These are phyloP conservation scores for Backusella liffmaniae DNA, from an alignment of 192 early-diverging fungal genomes.

Conservation along the genomic window DNA sequence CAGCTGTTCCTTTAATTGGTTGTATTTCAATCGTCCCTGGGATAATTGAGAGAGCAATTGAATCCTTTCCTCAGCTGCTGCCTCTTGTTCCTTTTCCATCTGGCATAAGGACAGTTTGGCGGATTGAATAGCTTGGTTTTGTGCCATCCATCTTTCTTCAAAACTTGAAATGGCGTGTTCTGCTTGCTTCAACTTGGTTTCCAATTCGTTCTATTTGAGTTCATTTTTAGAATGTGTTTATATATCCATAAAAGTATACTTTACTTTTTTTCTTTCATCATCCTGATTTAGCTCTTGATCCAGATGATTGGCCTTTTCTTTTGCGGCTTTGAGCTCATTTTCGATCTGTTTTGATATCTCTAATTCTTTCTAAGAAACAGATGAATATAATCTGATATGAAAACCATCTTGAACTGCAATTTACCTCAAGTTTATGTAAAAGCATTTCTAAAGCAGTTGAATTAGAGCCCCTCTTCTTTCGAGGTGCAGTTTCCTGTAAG, in stretches of 20 bases:
- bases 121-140: conserved; percentile 25
- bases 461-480: not conserved
- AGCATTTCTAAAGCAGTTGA: not conserved
- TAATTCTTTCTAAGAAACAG: not conserved
- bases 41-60: not conserved
- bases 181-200: conserved; percentile 8
- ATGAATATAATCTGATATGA: not conserved
- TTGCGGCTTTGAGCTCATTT: conserved; percentile 15
- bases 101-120: conserved; percentile 9
- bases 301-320: not conserved
- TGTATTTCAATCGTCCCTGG: not conserved
- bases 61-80: not conserved
- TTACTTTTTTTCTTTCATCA: not conserved
- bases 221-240: not conserved
- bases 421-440: not conserved
- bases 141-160: conserved; percentile 16
- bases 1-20: not conserved
- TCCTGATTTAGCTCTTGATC: conserved; percentile 1
- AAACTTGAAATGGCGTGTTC: conserved; percentile 2
- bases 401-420: not conserved
- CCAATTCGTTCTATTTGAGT: not conserved
- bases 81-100: not conserved
- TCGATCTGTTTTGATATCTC: conserved; percentile 6
- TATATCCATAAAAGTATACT: not conserved
- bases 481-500: conserved; percentile 1